phyloP scores from a whole-genome alignment of 2,329 filamentous ascomycete genomes.

The Colletotrichum musae region DNA sequence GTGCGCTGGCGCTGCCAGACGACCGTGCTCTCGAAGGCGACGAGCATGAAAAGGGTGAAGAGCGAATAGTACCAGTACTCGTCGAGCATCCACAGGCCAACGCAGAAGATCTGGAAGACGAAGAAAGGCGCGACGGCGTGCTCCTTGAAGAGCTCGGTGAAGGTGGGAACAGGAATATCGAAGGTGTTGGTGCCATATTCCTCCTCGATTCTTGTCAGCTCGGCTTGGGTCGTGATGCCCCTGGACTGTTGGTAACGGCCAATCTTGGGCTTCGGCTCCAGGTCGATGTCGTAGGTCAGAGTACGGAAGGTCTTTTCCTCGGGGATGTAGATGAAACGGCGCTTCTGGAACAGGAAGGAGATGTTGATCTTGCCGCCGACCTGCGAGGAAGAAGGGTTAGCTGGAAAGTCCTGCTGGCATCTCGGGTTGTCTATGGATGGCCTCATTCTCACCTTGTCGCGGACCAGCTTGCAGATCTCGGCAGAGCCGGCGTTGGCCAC shows the following conservation, averaged over 20 bases:
- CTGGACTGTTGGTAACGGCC: conserved; percentile 83
- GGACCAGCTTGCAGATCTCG: conserved; percentile 87
- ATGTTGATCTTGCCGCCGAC: conserved; percentile 80
- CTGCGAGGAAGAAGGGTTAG: conserved; percentile 53
- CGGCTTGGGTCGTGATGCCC: conserved; percentile 81
- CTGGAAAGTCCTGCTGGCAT: too few species aligned
- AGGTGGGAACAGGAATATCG: conserved; percentile 96
- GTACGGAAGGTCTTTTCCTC: conserved; percentile 83
- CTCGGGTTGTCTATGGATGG: too few species aligned
- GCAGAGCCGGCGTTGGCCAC: conserved; percentile 88
- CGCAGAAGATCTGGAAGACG: conserved; percentile 98
- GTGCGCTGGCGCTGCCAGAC: conserved; percentile 99
- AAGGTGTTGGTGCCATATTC: conserved; percentile 98
- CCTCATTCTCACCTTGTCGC: conserved; percentile 68
- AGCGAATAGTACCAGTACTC: conserved; percentile 99
- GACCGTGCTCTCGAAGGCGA: conserved; percentile 97
- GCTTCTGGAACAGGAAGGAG: conserved; percentile 98
- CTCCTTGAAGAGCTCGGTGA: conserved; percentile 96
- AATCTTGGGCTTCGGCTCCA: conserved; percentile 85
- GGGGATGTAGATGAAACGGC: conserved; percentile 88
- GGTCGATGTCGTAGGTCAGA: conserved; percentile 86
- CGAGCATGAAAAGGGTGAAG: conserved; percentile 98
- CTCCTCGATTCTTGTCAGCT: conserved; percentile 85
- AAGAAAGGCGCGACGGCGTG: conserved; percentile 99
- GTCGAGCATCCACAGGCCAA: conserved; percentile 97